Base-by-base conservation (phyloP, 805 yeast genomes). In the Vanderwaltozyma verrucispora region DNA sequence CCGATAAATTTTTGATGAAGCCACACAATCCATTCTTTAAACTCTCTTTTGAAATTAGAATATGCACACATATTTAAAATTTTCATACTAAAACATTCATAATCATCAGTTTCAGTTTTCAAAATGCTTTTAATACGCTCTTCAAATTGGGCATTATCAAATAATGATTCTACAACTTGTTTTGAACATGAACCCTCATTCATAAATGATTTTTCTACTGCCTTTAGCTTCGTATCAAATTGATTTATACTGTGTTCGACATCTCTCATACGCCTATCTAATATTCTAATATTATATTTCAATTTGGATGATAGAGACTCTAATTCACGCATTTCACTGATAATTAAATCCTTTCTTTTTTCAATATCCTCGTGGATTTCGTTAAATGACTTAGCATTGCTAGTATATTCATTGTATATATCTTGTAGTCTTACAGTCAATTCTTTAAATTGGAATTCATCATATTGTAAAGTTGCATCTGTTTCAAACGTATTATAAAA, bases 221-320 rank as follows among this genome's bases (percentile, higher is more conserved):
- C 40, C 3, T 36, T 39, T 20, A 58, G 21, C 33, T 57, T 58
- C 2, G 37, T 28, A 32, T 59, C 60, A 55, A 74, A 73, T 27
- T 65, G 53, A 32, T 65, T 61, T 38, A 75, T 67, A 32, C 77
- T 68, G 20, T 76, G 77, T 47, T 78, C 83, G 7, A 80, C 78
- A 47, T 82, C 92, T 31, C 73, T 68, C 33, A 82, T 69, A 46
- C 80, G 76, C 17, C 72, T 69, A 24, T 69, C 69, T 23, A 82
- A 55, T 30, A 77, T 61, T 16, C 81, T 59, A 32, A 77, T 62
- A 50, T 82, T 89, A 53, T 82, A 82, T 46, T 75, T 73, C 35
- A 82, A 54, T 43, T 78, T 64, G 3, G 83, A 77, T 25, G 74
- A 70, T 35, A 74, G 59, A 8, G 77, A 70, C 35, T 71, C 72